Conservation (phyloP, 192 early-diverging fungal species). For the Coemansia sp. region DNA sequence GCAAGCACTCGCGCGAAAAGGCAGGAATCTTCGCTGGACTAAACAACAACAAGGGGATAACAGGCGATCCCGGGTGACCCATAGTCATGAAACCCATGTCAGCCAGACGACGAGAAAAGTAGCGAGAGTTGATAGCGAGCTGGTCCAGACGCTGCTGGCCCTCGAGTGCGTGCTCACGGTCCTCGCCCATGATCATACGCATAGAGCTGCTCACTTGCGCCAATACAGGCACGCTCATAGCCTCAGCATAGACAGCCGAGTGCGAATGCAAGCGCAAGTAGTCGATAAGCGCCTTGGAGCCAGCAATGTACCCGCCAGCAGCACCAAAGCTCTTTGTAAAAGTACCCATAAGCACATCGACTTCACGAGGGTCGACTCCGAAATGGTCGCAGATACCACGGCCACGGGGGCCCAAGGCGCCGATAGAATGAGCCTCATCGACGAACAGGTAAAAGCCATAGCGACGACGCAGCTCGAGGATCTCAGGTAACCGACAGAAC, state of each 20-base stretch:
- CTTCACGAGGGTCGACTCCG: slow-evolving; percentile 82
- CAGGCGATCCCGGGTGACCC: slow-evolving; percentile 84
- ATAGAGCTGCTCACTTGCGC: slow-evolving; percentile 90
- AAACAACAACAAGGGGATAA: slow-evolving; percentile 88
- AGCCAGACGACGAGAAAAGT: slow-evolving; percentile 76
- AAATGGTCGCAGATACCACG: slow-evolving; percentile 97
- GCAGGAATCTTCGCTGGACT: slow-evolving; percentile 97
- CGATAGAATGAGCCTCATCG: slow-evolving; percentile 97
- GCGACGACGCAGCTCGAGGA: slow-evolving; percentile 84
- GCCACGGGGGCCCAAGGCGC: slow-evolving; percentile 90
- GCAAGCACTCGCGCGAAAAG: slow-evolving; percentile 89
- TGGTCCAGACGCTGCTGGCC: slow-evolving; percentile 82
- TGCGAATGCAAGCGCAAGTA: slow-evolving; percentile 77
- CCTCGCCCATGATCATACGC: slow-evolving; percentile 93
- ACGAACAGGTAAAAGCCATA: slow-evolving; percentile 97
- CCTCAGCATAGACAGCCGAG: slow-evolving; percentile 88
- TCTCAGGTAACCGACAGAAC: slow-evolving; percentile 84
- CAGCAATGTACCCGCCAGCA: slow-evolving; percentile 94
- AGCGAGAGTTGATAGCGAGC: slow-evolving; percentile 85
- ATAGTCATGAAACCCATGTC: slow-evolving; percentile 95
- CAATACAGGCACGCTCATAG: slow-evolving; percentile 80
- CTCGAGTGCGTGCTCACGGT: slow-evolving; percentile 71
- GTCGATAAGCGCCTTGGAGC: slow-evolving; percentile 73
- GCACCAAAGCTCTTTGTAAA: slow-evolving; percentile 98
- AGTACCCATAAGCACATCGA: slow-evolving; percentile 97